Evolutionary conservation across 805 yeast species (phyloP), one percentile per base, ranked within the genome.

Genomic region (Dipodascus albidus): DNA sequence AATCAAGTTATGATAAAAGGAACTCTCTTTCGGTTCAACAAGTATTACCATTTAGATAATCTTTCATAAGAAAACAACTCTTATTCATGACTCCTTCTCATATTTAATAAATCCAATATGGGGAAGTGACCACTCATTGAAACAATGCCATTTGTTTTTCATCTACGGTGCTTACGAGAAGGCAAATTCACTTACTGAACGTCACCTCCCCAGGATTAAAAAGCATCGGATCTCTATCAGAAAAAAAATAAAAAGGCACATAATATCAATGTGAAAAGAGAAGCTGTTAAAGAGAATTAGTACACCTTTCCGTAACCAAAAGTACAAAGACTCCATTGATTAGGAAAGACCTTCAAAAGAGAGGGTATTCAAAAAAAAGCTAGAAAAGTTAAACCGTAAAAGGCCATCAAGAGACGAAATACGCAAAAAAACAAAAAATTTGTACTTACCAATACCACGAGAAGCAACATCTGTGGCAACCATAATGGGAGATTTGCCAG

Each of bases 381-480:
- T 44, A 51, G 33, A 42, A 31, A 15, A 51, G 23, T 24, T 33
- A 22, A 41, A 14, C 23, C 44, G 23, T 27, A 27, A 50, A 49
- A 23, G 23, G 44, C 50, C 47, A 11, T 48, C 49, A 52, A 52
- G 15, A 27, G 17, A 42, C 11, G 17, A 14, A n/a, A 51, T 19
- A n/a, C 20, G 9, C 11, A 17, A 52, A 49, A 22, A 27, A 22
- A 38, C 17, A 52, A 23, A 50, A 47, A 24, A 17, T 4, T 21
- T 56, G 68, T 70, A 87, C 96, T 74, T 87, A 88, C 96, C 97
- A 76, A 93, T 89, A 82, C 99, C 99, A 80, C 99, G 87, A 61
- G 99, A 96, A 59, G 99, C 99, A 70, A 93, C 99, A 73, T 93
- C 99, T 60, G 99, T 93, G 58, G 99, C 99, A 69, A 90, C 96